Percentiles rank a stretch among this genome's conserved stretches.
Conservation (phyloP, 1,139 yeast genomes). For the Kurtzmaniella quercitrusa region DNA sequence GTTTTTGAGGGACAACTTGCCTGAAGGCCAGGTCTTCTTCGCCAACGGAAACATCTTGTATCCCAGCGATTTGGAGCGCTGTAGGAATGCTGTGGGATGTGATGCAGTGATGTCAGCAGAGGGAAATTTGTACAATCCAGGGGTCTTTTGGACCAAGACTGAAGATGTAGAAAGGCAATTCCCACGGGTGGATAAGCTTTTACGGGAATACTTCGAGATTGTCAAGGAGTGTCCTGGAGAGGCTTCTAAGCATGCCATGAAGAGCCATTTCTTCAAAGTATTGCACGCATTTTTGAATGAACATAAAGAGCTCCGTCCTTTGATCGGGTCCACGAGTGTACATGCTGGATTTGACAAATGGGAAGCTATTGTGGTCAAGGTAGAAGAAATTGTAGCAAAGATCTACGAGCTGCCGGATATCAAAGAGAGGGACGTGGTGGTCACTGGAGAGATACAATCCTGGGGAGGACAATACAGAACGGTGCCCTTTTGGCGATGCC, state of each 20-base stretch:
- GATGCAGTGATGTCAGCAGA: constrained; percentile 99
- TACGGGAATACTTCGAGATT: constrained; percentile 85
- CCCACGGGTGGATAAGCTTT: constrained; percentile 79
- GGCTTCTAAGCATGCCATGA: constrained; percentile 81
- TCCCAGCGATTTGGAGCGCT: constrained; percentile 71
- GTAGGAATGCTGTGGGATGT: constrained; percentile 58
- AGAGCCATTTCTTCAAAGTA: constrained; percentile 87
- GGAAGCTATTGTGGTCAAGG: constrained; percentile 63
- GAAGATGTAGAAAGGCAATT: constrained; percentile 60
- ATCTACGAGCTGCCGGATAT: constrained; percentile 46
- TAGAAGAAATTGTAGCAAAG: constrained; percentile 60
- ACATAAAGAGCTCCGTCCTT: constrained; percentile 74
- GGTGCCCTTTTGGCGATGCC: constrained; percentile 97
- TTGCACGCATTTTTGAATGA: constrained; percentile 71
- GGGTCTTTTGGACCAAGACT: constrained; percentile 63
- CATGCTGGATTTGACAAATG: constrained; percentile 51
- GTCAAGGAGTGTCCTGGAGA: constrained; percentile 62
- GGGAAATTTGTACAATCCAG: constrained; percentile 91
- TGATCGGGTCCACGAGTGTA: constrained; percentile 56
- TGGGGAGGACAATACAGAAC: constrained; percentile 83
- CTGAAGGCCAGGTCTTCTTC: constrained; percentile 80
- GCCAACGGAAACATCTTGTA: constrained; percentile 91
- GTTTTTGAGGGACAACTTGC: constrained; percentile 74
- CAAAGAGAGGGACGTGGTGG: constrained; percentile 45
- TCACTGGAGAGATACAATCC: constrained; percentile 48